A percentile compares a stretch with the other conserved stretches of the same genome.
Conservation (phyloP, 768 basidiomycete genomes). For the Phylloporus rhodoxanthus region DNA sequence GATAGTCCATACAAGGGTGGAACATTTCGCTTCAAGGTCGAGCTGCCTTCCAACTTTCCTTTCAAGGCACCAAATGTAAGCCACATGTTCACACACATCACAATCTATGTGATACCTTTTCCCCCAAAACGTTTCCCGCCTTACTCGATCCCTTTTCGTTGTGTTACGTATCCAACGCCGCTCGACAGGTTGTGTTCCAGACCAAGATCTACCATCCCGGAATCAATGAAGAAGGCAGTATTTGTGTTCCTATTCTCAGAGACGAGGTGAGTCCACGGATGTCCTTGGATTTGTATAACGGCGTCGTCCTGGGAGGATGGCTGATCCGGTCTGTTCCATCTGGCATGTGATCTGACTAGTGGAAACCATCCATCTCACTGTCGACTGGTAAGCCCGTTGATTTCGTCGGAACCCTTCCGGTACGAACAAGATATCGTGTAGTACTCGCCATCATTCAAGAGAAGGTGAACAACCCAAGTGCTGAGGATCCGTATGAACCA, state of each 20-base stretch:
- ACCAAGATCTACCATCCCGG: slow-evolving; percentile 91
- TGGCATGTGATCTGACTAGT: slow-evolving; percentile 39
- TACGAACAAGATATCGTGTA: slow-evolving; percentile 27
- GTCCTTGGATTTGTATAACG: neutral
- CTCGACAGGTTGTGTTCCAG: slow-evolving; percentile 64
- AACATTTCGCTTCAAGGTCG: slow-evolving; percentile 66
- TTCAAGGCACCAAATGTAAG: slow-evolving; percentile 80
- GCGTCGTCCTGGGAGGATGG: neutral
- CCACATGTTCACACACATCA: slow-evolving; percentile 4
- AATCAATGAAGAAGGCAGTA: slow-evolving; percentile 82
- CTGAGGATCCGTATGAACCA: slow-evolving; percentile 85
- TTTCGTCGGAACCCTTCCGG: neutral
- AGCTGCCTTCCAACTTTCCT: slow-evolving; percentile 76
- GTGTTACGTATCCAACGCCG: slow-evolving; percentile 17
- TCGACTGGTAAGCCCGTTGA: slow-evolving; percentile 48
- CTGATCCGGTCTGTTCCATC: neutral
- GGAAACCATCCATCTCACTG: slow-evolving; percentile 78
- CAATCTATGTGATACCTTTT: slow-evolving; percentile 1
- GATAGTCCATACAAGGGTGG: slow-evolving; percentile 82
- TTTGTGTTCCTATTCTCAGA: slow-evolving; percentile 77
- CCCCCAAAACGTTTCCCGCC: slow-evolving; percentile 17
- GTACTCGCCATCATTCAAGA: slow-evolving; percentile 75
- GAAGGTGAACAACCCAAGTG: slow-evolving; percentile 82
- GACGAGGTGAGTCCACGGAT: slow-evolving; percentile 57
- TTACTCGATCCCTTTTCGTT: neutral